A percentile compares a stretch with the other conserved stretches of the same genome.
Evolutionary conservation across 2,329 filamentous ascomycete genomes (phyloP).

Genomic region (Juglanconis sp.): DNA sequence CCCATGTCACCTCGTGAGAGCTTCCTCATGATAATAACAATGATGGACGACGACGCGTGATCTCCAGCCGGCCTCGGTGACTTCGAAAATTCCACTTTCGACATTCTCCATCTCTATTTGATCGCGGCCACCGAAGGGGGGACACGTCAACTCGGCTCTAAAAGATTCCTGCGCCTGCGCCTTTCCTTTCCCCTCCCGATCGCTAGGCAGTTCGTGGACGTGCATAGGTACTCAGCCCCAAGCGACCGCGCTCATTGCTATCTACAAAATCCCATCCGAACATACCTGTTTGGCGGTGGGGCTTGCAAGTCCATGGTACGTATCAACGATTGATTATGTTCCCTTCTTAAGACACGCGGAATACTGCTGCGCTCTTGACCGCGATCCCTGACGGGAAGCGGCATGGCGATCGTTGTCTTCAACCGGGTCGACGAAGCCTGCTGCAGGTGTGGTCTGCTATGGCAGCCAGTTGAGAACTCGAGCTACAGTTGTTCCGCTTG

Average conservation of each 20-base stretch:
- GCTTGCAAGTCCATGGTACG: not conserved
- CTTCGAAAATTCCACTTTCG: not conserved
- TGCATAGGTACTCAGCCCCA: not conserved
- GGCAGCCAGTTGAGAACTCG: no score
- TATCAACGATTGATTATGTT: not conserved
- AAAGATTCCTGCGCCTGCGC: not conserved
- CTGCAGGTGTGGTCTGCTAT: not conserved
- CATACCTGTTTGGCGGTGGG: not conserved
- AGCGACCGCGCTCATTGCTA: not conserved
- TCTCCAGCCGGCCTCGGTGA: not conserved
- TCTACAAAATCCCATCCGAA: not conserved
- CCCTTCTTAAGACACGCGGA: not conserved
- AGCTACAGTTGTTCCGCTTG: no score
- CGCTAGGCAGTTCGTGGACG: not conserved
- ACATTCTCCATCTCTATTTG: not conserved
- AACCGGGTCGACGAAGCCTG: not conserved
- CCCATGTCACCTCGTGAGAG: not conserved
- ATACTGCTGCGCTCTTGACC: not conserved
- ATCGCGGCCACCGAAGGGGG: not conserved
- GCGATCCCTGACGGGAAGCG: not conserved
- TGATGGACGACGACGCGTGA: not conserved
- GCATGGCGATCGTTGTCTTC: not conserved
- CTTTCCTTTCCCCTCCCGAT: not conserved
- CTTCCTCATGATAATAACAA: not conserved
- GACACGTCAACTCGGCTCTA: not conserved